Evolutionary conservation across 352 stramenopile species (phyloP), one percentile per base, ranked within the genome.

Genomic region (Peronospora destructor): DNA sequence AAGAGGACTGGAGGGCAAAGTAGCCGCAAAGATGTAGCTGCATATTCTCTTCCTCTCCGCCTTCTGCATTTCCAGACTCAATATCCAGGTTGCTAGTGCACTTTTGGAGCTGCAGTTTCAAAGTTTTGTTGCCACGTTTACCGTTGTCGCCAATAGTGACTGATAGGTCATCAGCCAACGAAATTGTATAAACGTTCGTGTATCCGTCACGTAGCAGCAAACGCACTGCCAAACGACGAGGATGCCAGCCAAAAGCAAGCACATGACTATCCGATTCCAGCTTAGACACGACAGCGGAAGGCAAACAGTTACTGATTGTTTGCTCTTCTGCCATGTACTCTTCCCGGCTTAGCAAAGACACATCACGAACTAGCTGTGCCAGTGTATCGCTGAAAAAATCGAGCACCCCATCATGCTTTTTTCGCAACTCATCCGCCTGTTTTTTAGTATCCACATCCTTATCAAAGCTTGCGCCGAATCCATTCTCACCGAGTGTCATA

Each of bases 131-230:
- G 6, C 33, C 51, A 2, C 17, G 43, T 40, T 48, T 30, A n/a
- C 34, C 37, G 12, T 52, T 37, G 28, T 45, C 53, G 40, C 2
- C 26, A 28, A 58, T 28, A 37, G 14, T 53, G 2, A 53, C 53
- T 8, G 46, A 51, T n/a, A 51, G 9, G 10, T 59, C 21, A 17
- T 60, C 43, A 43, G 42, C 26, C 19, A 59, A 3, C 0, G 59
- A 59, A 12, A 78, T 37, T 2, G 41, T 61, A 45, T 72, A 76
- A 13, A 79, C 34, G 7, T 70, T 45, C 17, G 45, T 46, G 26
- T 65, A 68, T 19, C 66, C 60, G 5, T 58, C 38, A n/a, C 36
- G 45, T 3, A 76, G 53, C 5, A 78, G 40, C 9, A 57, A 38
- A 3, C 30, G 39, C 10, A 63, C 55, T 3, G 44, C 50, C 16